Evolutionary conservation across 1,139 yeast species (phyloP).

Genomic region (Yamadazyma epiphylla): DNA sequence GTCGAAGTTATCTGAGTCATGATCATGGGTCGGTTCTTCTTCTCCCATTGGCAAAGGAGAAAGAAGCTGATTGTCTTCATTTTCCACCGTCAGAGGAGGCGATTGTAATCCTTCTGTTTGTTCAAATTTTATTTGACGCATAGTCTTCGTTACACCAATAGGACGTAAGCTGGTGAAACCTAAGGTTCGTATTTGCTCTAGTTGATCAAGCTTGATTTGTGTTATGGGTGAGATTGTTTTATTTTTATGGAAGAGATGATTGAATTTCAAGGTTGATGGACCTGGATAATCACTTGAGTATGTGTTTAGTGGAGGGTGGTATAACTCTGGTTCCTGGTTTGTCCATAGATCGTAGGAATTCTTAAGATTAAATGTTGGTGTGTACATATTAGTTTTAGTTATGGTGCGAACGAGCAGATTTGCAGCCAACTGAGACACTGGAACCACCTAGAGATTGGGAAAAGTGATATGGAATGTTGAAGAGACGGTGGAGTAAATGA

Average conservation of each 20-base stretch:
- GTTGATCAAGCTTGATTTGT: conserved; percentile 36
- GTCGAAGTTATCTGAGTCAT: background rate
- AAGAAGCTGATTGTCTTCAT: conserved; percentile 2
- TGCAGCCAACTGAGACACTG: too few species aligned
- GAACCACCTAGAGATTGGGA: too few species aligned
- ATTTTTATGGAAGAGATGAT: conserved; percentile 11
- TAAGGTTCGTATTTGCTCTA: conserved; percentile 39
- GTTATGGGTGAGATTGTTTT: conserved; percentile 22
- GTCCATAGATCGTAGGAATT: conserved; percentile 12
- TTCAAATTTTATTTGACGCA: conserved; percentile 42
- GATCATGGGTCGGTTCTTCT: conserved; percentile 1
- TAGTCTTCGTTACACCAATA: conserved; percentile 52
- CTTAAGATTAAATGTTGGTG: conserved; percentile 13
- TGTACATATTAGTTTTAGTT: conserved; percentile 12
- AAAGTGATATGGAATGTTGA: too few species aligned
- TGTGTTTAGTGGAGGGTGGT: conserved; percentile 53
- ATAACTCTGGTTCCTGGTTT: conserved; percentile 13
- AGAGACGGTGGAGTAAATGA: too few species aligned
- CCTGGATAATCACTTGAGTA: conserved; percentile 53
- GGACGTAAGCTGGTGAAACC: conserved; percentile 54
- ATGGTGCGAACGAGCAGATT: conserved; percentile 3
- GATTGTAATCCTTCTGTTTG: conserved; percentile 2
- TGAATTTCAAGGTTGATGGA: conserved; percentile 29
- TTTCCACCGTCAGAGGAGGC: conserved; percentile 7
- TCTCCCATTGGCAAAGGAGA: background rate